Conservation (phyloP, 2,329 filamentous ascomycete genomes). For the Neurospora crassa region DNA sequence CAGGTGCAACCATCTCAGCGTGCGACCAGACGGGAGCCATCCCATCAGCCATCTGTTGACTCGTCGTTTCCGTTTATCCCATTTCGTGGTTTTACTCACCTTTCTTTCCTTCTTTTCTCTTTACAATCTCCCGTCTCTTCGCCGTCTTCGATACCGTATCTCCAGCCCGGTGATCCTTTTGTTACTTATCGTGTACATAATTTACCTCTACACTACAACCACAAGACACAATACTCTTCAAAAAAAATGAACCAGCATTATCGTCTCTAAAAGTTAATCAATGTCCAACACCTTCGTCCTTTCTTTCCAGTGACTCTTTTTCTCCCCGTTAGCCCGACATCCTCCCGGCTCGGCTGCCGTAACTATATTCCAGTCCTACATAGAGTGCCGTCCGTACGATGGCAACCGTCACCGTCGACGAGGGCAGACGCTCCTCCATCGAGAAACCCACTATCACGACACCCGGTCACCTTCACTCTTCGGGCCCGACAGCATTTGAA, state of each 20-base stretch:
- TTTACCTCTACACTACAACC: background rate
- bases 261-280: background rate
- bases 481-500: slow-evolving; percentile 34
- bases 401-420: slow-evolving; percentile 12
- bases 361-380: slow-evolving; percentile 3
- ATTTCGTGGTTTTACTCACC: background rate
- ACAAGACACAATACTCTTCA: background rate
- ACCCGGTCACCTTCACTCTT: slow-evolving; percentile 13
- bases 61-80: background rate
- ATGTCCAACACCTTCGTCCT: background rate
- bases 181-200: background rate
- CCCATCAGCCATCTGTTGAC: background rate
- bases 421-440: slow-evolving; percentile 21
- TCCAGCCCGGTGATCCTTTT: background rate
- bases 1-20: background rate
- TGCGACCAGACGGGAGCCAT: background rate
- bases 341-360: slow-evolving; percentile 5
- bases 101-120: background rate
- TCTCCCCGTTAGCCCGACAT: background rate
- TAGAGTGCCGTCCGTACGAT: slow-evolving; percentile 10
- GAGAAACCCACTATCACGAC: slow-evolving; percentile 25
- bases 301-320: background rate
- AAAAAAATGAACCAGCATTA: background rate
- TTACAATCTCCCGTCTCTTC: background rate
- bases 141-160: background rate